A percentile compares a stretch with the other conserved stretches of the same genome.
Conservation (phyloP, 139 green algal species). For the Gonium pectorale region DNA sequence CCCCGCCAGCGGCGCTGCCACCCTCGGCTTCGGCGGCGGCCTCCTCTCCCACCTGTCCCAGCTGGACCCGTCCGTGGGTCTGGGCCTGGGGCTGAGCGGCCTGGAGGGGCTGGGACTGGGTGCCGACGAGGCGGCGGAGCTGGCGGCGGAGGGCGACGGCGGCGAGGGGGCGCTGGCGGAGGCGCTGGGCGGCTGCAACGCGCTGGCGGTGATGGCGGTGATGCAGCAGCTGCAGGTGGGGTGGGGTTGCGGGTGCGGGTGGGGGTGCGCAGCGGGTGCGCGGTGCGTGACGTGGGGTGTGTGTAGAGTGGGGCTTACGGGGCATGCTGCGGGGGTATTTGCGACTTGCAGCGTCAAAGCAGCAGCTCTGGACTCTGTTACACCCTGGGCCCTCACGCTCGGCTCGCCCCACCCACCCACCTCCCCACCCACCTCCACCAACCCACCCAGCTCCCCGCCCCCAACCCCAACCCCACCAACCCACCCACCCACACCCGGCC, state of each 20-base stretch:
- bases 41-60: no score
- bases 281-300: neutral
- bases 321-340: no score
- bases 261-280: neutral
- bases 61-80: neutral
- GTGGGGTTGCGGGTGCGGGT: neutral
- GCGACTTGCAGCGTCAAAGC: no score
- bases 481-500: neutral
- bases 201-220: slow-evolving; percentile 25
- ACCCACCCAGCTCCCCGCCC: no score
- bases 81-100: neutral
- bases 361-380: no score
- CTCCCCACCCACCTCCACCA: neutral
- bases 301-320: neutral
- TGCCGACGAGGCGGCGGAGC: neutral
- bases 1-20: neutral
- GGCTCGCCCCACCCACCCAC: neutral
- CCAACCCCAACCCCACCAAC: no score
- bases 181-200: slow-evolving; percentile 14
- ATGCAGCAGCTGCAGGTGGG: slow-evolving; percentile 46
- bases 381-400: no score
- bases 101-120: slow-evolving; percentile 19
- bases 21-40: no score
- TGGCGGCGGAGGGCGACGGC: neutral
- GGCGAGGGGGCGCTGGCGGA: slow-evolving; percentile 4